These are phyloP conservation scores for Tuber calosporum DNA, from an alignment of 495 filamentous ascomycete genomes.

Conservation along the genomic window DNA sequence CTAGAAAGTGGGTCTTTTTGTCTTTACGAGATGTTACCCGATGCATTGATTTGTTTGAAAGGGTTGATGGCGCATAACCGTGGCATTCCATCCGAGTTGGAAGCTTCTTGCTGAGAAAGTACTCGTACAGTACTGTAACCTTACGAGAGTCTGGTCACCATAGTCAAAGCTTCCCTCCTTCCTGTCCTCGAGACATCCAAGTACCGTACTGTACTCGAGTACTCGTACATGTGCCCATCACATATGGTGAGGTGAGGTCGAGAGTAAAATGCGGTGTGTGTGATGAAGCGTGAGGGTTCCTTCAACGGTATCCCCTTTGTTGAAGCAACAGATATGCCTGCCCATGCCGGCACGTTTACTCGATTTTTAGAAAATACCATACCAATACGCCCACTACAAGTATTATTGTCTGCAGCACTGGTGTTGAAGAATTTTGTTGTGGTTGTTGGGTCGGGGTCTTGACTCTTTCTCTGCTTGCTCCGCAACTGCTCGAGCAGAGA, in stretches of 20 bases:
- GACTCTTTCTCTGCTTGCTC: constrained; percentile 15
- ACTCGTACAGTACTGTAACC: background rate
- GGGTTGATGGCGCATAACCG: background rate
- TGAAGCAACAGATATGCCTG: background rate
- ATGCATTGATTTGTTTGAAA: background rate
- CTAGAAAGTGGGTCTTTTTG: background rate
- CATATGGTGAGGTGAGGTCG: background rate
- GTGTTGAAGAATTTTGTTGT: background rate
- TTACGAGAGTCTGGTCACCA: background rate
- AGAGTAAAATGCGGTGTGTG: background rate
- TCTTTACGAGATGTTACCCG: background rate
- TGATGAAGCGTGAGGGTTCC: background rate
- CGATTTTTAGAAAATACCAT: background rate
- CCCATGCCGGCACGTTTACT: background rate
- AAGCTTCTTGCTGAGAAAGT: background rate
- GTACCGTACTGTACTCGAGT: background rate
- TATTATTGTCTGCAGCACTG: background rate
- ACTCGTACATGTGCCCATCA: background rate
- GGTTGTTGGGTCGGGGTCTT: background rate
- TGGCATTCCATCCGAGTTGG: background rate
- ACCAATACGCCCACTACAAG: too few species aligned
- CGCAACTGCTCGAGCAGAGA: too few species aligned
- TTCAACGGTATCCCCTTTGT: background rate
- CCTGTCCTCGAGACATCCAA: background rate
- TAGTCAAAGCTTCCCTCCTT: background rate